Evolutionary conservation across 768 basidiomycete species (phyloP), one percentile per base, ranked within the genome.

Genomic region (Calocybe gangraenosa): DNA sequence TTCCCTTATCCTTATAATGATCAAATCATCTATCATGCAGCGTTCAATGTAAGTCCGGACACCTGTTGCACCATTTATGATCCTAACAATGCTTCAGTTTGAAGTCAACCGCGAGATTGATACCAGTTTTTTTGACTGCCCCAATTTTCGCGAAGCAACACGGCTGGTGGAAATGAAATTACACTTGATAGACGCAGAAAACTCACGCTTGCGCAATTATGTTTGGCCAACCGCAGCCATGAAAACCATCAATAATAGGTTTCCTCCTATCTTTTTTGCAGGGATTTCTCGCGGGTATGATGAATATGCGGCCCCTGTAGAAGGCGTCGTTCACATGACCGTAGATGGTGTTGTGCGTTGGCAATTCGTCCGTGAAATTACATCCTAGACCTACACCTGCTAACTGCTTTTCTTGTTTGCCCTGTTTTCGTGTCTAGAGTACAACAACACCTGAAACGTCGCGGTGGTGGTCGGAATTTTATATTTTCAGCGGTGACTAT

Each of bases 81-180:
- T 20, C 7, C 22, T 11, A 18, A n/a, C 70, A 67, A 63, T 48
- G 62, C 67, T 18, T 17, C 32, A 49, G 23, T 66, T 63, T 37
- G 42, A 61, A 17, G 58, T 59, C 15, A 58, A 61, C 23, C 69
- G 68, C 20, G 62, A 69, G 5, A 62, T 64, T 33, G 61, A 73
- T 47, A 65, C 70, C 2, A 58, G 66, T 6, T 74, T 78, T 54
- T 84, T 86, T 58, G 71, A 76, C 52, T 73, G 78, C 44, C 59
- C 65, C 15, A 64, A 69, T 3, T 83, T 86, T 55, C 70, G 74
- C 31, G 86, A 88, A 57, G 82, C 81, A 3, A 79, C 78, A 6
- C 76, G 82, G 13, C 68, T 85, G 32, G 73, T 87, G 36, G 75
- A 79, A 46, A 61, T 84, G 45, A 69, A 74, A 39, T 64, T 87